Evolutionary conservation across 345 rosid genomes (phyloP), one percentile per base, ranked within the genome.

Genomic region (Euphorbia pulcherrima): DNA sequence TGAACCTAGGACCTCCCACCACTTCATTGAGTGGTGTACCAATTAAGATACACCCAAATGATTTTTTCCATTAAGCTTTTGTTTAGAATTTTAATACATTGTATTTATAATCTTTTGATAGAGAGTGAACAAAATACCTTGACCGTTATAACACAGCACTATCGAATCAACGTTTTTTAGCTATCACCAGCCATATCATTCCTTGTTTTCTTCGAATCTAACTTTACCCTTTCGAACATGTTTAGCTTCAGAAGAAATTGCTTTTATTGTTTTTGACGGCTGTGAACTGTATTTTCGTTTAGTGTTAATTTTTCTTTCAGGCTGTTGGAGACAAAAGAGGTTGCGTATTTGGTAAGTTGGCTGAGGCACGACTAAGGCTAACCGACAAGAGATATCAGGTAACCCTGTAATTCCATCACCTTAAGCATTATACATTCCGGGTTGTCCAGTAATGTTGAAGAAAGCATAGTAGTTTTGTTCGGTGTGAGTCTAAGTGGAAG

Each of bases 241-340:
- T 27, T 54, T 4, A 56, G 37, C 60, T 56, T 56, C n/a, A 2
- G 12, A 6, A 39, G 10, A 28, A 61, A 3, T 16, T 33, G 37
- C 7, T 33, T 7, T 33, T 33, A 2, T 61, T 21, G 29, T 21
- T 61, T 23, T 0, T 17, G 30, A 18, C 24, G 6, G 48, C 13
- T 30, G 35, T 28, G 41, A 67, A 24, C n/a, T 20, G 37, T 52
- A 21, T 59, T 67, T 14, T 33, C 21, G 66, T 60, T n/a, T 12
- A 10, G 20, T 26, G 21, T 71, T 51, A 20, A n/a, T 73, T 23
- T n/a, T 68, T 78, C 57, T 77, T 30, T 28, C 76, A 94, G 97
- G 92, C 89, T 64, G 85, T 91, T 79, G 97, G 97, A 72, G 99
- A 94, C 72, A 79, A 72, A 47, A 91, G 87, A 80, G 99, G 95